Evolutionary conservation across 148 eudicot species (phyloP).

Genomic region (Pouteria glomerata): DNA sequence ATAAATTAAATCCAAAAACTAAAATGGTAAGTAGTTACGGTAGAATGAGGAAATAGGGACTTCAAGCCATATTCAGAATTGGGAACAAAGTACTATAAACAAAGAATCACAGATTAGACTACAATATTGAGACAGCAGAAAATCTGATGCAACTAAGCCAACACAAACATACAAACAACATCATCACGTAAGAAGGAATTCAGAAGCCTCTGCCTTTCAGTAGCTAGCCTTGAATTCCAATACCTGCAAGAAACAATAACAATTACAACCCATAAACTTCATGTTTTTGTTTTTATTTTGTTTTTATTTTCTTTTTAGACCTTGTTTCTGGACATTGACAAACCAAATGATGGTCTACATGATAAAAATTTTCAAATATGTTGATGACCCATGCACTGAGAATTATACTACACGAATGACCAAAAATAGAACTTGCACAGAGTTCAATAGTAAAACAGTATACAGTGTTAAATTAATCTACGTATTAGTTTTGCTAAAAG

Average conservation of each 20-base stretch:
- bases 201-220: slow-evolving; percentile 88
- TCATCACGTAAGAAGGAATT: slow-evolving; percentile 61
- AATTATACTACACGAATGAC: background rate
- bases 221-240: slow-evolving; percentile 89
- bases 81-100: background rate
- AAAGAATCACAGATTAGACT: background rate
- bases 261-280: background rate
- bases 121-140: background rate
- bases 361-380: background rate
- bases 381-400: background rate
- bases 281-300: background rate
- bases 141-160: slow-evolving; percentile 6
- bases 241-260: slow-evolving; percentile 41
- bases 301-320: background rate
- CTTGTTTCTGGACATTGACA: background rate
- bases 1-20: background rate
- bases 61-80: background rate
- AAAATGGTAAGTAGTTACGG: too few relatives aligned
- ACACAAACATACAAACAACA: slow-evolving; percentile 69
- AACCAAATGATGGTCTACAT: background rate
- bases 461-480: background rate
- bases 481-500: too few relatives aligned
- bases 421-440: background rate
- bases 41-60: background rate
- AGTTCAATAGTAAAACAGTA: background rate